Conservation (phyloP, 768 basidiomycete genomes). For the Termitomyces sp. region DNA sequence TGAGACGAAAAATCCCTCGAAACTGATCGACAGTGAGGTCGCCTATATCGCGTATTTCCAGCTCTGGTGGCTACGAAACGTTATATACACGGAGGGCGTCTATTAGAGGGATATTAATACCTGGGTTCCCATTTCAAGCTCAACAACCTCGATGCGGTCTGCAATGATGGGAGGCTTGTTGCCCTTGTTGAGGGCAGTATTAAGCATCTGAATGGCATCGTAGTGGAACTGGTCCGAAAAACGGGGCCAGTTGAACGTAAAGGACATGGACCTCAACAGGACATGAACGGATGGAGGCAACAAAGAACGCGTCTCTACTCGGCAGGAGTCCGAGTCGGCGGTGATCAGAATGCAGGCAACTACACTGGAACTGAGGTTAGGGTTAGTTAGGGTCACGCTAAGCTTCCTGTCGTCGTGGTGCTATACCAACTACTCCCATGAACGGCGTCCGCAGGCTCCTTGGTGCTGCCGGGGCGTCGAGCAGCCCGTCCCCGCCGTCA, state of each 20-base stretch:
- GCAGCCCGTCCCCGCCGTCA: constrained; percentile 22
- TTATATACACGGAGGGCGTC: constrained; percentile 2
- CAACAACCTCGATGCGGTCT: constrained; percentile 95
- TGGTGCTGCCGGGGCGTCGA: constrained; percentile 31
- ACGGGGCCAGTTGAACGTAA: constrained; percentile 93
- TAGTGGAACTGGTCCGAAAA: constrained; percentile 97
- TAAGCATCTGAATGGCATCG: constrained; percentile 96
- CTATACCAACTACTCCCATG: constrained; percentile 34
- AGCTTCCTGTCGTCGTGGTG: not conserved
- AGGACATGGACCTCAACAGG: constrained; percentile 53
- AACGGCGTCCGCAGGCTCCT: constrained; percentile 72
- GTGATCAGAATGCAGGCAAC: not conserved
- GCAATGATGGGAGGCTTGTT: constrained; percentile 97
- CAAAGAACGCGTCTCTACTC: not conserved
- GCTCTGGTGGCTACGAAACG: constrained; percentile 79
- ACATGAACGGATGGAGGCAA: constrained; percentile 1
- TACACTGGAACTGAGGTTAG: constrained; percentile 14
- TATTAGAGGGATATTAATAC: constrained; percentile 34
- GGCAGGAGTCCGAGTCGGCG: not conserved
- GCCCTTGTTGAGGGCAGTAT: constrained; percentile 95
- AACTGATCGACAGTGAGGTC: constrained; percentile 96
- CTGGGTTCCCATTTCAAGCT: constrained; percentile 98
- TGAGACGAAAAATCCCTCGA: constrained; percentile 92
- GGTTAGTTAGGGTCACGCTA: constrained; percentile 14
- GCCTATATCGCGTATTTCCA: constrained; percentile 96